Evolutionary conservation across 306 rosid species (phyloP).

Genomic region (Acmispon strigosus): DNA sequence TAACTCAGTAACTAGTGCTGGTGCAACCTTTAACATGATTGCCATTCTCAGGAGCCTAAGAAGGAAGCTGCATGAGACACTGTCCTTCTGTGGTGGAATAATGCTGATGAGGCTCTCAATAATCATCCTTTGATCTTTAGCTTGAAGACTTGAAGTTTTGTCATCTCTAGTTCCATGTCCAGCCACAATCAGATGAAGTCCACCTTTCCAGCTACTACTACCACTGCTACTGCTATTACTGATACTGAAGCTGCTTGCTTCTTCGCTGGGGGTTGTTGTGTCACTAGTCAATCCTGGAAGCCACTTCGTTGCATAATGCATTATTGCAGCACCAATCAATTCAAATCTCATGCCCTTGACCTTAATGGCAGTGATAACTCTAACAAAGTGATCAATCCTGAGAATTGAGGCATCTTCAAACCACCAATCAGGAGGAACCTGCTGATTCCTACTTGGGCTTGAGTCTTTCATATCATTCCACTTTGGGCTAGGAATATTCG

Average conservation of each 20-base stretch:
- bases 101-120: constrained; percentile 92
- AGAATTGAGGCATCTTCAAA: constrained; percentile 89
- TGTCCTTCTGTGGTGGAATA: constrained; percentile 90
- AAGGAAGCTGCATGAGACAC: constrained; percentile 91
- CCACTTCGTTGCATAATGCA: constrained; percentile 87
- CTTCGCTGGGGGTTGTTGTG: constrained; percentile 34
- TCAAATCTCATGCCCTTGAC: constrained; percentile 94
- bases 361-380: constrained; percentile 89
- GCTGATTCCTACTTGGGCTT: constrained; percentile 74
- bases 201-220: constrained; percentile 59
- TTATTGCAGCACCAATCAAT: constrained; percentile 69
- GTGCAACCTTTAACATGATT: constrained; percentile 80
- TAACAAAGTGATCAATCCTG: constrained; percentile 89
- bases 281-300: constrained; percentile 60
- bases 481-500: constrained; percentile 61
- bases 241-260: constrained; percentile 41
- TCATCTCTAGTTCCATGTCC: constrained; percentile 52
- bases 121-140: constrained; percentile 82
- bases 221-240: constrained; percentile 36
- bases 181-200: constrained; percentile 69
- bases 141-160: constrained; percentile 43
- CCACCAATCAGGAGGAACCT: constrained; percentile 98
- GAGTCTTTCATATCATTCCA: constrained; percentile 80
- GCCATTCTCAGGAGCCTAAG: constrained; percentile 89
- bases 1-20: constrained; percentile 82